A percentile compares a stretch with the other conserved stretches of the same genome.
Evolutionary conservation across 176 grass and related monocot species (phyloP).

Genomic region (Musa acuminata): DNA sequence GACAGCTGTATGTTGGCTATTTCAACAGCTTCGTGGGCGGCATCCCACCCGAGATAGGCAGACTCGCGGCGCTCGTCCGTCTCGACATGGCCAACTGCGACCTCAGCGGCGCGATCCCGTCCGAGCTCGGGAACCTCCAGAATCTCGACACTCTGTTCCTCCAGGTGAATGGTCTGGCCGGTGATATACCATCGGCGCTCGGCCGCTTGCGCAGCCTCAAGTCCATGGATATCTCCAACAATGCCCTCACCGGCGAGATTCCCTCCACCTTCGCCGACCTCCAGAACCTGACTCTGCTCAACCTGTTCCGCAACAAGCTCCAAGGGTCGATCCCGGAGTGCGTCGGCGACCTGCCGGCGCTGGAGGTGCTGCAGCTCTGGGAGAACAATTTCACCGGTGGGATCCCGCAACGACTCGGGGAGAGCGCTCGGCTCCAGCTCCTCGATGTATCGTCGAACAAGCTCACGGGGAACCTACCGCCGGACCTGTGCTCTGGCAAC

Average conservation of each 20-base stretch:
- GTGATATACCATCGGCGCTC: constrained; percentile 42
- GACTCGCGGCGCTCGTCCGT: constrained; percentile 40
- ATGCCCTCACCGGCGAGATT: constrained; percentile 59
- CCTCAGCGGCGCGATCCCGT: constrained; percentile 48
- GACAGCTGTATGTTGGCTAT: constrained; percentile 54
- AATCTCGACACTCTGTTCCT: constrained; percentile 48
- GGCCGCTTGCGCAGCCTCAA: constrained; percentile 34
- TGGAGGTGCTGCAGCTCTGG: constrained; percentile 12
- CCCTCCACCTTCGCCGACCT: constrained; percentile 60
- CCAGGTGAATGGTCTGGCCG: constrained; percentile 57
- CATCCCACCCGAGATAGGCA: constrained; percentile 51
- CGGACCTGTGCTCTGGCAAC: constrained; percentile 4
- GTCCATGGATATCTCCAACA: constrained; percentile 50
- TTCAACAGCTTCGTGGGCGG: constrained; percentile 50
- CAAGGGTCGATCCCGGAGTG: constrained; percentile 20
- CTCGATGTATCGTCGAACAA: constrained; percentile 3
- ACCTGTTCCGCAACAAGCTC: constrained; percentile 16
- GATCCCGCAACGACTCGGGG: not conserved
- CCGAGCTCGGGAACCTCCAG: constrained; percentile 41
- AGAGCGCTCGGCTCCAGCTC: not conserved
- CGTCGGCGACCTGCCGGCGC: constrained; percentile 15
- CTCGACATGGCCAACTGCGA: constrained; percentile 45
- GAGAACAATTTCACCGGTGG: not conserved
- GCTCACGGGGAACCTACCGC: constrained; percentile 1
- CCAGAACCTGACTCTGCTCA: constrained; percentile 54